A percentile compares a stretch with the other conserved stretches of the same genome.
Evolutionary conservation across 768 basidiomycete genomes (phyloP).

Genomic region (Kwoniella pini): DNA sequence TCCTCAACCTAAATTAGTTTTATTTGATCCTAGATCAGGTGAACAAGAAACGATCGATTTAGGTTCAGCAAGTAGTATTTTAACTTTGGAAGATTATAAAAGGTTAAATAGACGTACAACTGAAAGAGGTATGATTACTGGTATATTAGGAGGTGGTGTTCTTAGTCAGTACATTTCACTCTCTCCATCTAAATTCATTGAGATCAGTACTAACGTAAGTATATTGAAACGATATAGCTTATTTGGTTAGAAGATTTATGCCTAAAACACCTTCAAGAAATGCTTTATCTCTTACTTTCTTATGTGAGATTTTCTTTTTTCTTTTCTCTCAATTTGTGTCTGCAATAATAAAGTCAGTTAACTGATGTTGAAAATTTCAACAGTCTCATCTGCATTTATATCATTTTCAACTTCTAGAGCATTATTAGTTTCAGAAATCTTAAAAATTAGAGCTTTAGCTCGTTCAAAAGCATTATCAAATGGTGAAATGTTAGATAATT

Average conservation of each 20-base stretch:
- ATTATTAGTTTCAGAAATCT: constrained; percentile 19
- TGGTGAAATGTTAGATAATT: constrained; percentile 11
- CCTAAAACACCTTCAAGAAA: constrained; percentile 28
- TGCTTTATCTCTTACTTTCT: constrained; percentile 23
- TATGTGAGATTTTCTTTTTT: no score
- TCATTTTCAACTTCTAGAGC: constrained; percentile 20
- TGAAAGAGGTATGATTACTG: constrained; percentile 25
- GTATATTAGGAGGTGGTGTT: constrained; percentile 26
- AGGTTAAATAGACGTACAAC: constrained; percentile 19
- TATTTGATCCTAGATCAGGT: constrained; percentile 24
- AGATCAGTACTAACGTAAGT: no score
- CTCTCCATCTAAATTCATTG: not conserved
- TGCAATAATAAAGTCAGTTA: no score
- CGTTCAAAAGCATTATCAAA: constrained; percentile 6
- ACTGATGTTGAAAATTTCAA: no score
- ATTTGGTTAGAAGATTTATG: constrained; percentile 17
- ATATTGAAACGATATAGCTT: constrained; percentile 12
- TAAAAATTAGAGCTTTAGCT: constrained; percentile 15
- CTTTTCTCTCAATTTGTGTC: no score
- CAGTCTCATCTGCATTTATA: constrained; percentile 33
- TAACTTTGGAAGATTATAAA: constrained; percentile 29
- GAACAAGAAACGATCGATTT: constrained; percentile 19
- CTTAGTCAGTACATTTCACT: constrained; percentile 12
- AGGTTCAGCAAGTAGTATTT: constrained; percentile 16
- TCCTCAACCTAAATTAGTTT: constrained; percentile 13